A percentile compares a stretch with the other conserved stretches of the same genome.
phyloP scores from a whole-genome alignment of 1,139 yeast genomes.

The Geotrichum reessii region DNA sequence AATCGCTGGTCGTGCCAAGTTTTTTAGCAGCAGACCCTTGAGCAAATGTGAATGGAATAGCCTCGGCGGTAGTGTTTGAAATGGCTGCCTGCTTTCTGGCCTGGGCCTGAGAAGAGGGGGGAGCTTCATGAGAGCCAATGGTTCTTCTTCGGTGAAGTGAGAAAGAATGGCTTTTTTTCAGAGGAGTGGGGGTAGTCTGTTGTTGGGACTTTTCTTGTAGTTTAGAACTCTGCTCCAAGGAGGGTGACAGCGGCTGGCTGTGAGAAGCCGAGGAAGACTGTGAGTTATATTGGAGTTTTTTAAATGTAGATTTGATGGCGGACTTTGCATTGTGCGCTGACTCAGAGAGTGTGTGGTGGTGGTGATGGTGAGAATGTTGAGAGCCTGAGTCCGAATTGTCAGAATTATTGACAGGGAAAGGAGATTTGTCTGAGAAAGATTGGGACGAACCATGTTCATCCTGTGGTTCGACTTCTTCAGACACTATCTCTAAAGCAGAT shows the following conservation, averaged over 20 bases:
- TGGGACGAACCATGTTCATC: background rate
- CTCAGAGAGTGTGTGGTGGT: conserved; percentile 10
- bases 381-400: background rate
- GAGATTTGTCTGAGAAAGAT: background rate
- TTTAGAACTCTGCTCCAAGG: background rate
- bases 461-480: conserved; percentile 6
- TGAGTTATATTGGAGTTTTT: conserved; percentile 7
- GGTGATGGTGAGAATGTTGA: conserved; percentile 2
- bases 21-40: conserved; percentile 1
- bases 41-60: conserved; percentile 16
- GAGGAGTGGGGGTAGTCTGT: background rate
- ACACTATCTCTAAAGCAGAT: background rate
- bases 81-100: conserved; percentile 12
- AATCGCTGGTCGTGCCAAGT: conserved; percentile 17
- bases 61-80: background rate
- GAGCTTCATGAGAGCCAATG: conserved; percentile 12
- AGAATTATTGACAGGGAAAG: background rate
- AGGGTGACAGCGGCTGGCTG: background rate
- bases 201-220: background rate
- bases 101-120: conserved; percentile 14
- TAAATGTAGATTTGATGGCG: conserved; percentile 11
- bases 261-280: background rate
- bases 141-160: conserved; percentile 12
- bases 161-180: conserved; percentile 14
- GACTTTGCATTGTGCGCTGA: conserved; percentile 11